Evolutionary conservation across 176 grass and related monocot species (phyloP), one percentile per base, ranked within the genome.

Genomic region (Pontederia paniculata): DNA sequence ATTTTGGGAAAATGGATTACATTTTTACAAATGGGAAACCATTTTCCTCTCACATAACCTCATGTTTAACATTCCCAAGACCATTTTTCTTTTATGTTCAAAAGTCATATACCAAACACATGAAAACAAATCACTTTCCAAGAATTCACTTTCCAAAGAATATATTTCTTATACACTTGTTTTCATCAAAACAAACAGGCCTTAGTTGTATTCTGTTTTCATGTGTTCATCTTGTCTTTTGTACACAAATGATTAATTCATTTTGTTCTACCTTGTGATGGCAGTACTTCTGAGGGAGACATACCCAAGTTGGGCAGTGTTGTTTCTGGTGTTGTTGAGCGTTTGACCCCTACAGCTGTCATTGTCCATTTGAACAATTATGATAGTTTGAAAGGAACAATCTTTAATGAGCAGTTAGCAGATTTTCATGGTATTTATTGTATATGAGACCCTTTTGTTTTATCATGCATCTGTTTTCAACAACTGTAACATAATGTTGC

Each of bases 251-350:
- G 48, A 18, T 23, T 46, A 23, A 61, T 7, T 45, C 0, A 18
- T n/a, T 8, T 61, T 61, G 14, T 61, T 44, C 15, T 61, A 14
- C 9, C 37, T 61, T 61, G 10, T n/a, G 25, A 41, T 22, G 20
- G 13, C 48, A 89, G 85, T 63, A 62, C 61, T 81, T 60, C 54
- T 56, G 70, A 76, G 66, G 62, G 48, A 58, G 71, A 84, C 8
- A 65, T 62, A 25, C 48, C 77, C 45, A 87, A 81, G 66, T 21
- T 87, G 52, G 86, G 91, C 20, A 79, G 68, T 71, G 52, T 97
- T 74, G 83, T 97, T 42, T 79, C 74, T 79, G 86, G 85, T 76
- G 83, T 89, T 79, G 91, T 97, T 68, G 83, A 89, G 59, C 55
- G 78, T 60, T 61, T 97, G 73, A 97, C 85, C 76, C 69, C 86